Base-by-base conservation (phyloP, 1,284 basidiomycete species). In the Flammula alnicola region DNA sequence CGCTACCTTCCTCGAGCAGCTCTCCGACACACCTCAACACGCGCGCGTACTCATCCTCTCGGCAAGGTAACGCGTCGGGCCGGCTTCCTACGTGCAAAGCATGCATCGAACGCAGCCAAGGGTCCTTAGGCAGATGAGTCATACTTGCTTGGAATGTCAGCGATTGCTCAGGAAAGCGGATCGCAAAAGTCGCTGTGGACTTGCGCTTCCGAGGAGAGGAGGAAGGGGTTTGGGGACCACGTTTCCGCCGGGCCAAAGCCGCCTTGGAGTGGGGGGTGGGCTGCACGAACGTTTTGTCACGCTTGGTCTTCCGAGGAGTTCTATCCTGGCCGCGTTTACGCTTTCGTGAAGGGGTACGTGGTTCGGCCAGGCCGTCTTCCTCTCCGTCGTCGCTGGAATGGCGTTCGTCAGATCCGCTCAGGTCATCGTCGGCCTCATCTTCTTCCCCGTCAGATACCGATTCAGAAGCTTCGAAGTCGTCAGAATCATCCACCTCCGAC, bases 31-130 rank as follows among this genome's bases (percentile, higher is more conserved):
- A 83, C 16, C 81, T 75, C 61, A 96, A 67, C 30, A 98, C 86
- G 44, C 84, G 79, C 20, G 79, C 78, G 65, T 91, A 97, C 70
- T 98, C 94, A 33, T 87, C 84, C 51, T 95, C 92, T 41, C 97
- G 76, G 68, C 96, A 98, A 1, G 95, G 95, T 33, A 99, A 72
- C 31, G 84, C 80, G 55, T 96, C 93, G 1, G 97, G 96, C 4
- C 96, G 86, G 36, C 93, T 90, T 2, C 93, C 93, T 8, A 99
- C 96, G 66, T 99, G 97, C 37, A 99, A 70, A 5, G 93, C 81
- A 61, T 93, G 86, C 83, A 95, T 88, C 4, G 91, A 88, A 10
- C 92, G 78, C 47, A 92, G 67, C 81, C 89, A 95, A 1, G 92
- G 86, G 59, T 96, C 89, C 27, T 73, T 66, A 2, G 86, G 85